Evolutionary conservation across 306 rosid genomes (phyloP), one percentile per base, ranked within the genome.

Genomic region (Sechiopsis laciniata): DNA sequence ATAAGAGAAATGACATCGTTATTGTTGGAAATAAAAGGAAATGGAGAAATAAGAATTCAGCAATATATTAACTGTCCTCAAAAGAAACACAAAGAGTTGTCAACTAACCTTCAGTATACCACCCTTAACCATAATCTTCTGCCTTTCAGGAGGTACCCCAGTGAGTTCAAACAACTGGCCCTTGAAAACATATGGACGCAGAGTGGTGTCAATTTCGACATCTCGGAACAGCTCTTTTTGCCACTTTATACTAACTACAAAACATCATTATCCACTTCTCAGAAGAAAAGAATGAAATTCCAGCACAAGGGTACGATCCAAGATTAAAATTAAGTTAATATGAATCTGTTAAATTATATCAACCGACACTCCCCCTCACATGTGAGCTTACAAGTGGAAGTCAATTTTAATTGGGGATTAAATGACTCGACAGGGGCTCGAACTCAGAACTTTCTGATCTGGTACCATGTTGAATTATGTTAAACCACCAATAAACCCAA

Each of bases 111-210:
- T 95, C 82, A 95, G 73, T 75, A 95, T 79, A 77, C 97, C 99
- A 78, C 99, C 99, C 85, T 95, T 95, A 51, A 95, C 96, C 99
- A 95, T 95, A 75, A 95, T 91, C 54, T 95, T 95, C 81, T 91
- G 99, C 77, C 99, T 95, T 77, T 91, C 97, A 37, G 97, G 96
- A 83, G 97, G 95, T 5, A 95, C 99, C 60, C 97, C 99, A 0
- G 99, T 95, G 78, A 95, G 85, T 86, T 89, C 96, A 72, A 53
- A 95, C 82, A 95, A 80, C 77, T 95, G 99, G 82, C 96, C 87
- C 85, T 95, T 95, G 80, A 95, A 95, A 73, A 95, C 96, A 80
- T 82, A 83, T 24, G 99, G 90, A 37, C 96, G 82, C 85, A 90
- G 96, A 58, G 83, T 83, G 55, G 97, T 89, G 82, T 95, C 96